Evolutionary conservation across 768 basidiomycete genomes (phyloP).

Genomic region (Sarcomyxa edulis): DNA sequence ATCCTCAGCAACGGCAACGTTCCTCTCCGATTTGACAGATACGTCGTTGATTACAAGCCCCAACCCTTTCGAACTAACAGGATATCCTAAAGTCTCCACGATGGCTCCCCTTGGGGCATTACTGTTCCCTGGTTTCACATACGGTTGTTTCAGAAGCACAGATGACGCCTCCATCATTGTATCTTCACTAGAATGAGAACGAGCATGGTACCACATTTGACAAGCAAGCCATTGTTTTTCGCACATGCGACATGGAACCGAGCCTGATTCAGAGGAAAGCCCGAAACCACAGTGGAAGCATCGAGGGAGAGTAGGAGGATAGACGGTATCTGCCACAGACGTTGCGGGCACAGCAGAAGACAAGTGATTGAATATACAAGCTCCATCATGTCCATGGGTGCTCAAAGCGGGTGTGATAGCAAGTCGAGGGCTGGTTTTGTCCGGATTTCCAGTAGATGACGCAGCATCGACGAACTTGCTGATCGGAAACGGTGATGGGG

Average conservation of each 20-base stretch:
- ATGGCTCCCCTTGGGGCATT: constrained; percentile 10
- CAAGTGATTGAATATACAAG: not conserved
- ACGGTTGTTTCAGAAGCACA: constrained; percentile 7
- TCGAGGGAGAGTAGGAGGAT: constrained; percentile 13
- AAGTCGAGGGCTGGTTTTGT: too few relatives aligned
- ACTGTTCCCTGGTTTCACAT: constrained; percentile 9
- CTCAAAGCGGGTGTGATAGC: too few relatives aligned
- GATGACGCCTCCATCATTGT: constrained; percentile 2
- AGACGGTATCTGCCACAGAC: too few relatives aligned
- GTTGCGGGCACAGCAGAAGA: constrained; percentile 5
- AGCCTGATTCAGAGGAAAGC: too few relatives aligned
- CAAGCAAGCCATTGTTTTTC: constrained; percentile 15
- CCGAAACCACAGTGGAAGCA: constrained; percentile 14
- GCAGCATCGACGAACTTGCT: constrained; percentile 7
- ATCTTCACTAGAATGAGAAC: too few relatives aligned
- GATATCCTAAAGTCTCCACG: constrained; percentile 7
- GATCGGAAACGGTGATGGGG: constrained; percentile 10
- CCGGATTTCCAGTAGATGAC: not conserved
- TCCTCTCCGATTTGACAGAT: too few relatives aligned
- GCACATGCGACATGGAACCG: constrained; percentile 13
- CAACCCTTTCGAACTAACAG: constrained; percentile 8
- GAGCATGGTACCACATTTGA: constrained; percentile 14
- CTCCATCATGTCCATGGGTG: too few relatives aligned
- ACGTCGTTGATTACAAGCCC: too few relatives aligned
- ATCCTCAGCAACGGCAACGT: too few relatives aligned